These are phyloP conservation scores for Populus hybrid DNA, from an alignment of 441 rosid genomes.

Conservation along the genomic window DNA sequence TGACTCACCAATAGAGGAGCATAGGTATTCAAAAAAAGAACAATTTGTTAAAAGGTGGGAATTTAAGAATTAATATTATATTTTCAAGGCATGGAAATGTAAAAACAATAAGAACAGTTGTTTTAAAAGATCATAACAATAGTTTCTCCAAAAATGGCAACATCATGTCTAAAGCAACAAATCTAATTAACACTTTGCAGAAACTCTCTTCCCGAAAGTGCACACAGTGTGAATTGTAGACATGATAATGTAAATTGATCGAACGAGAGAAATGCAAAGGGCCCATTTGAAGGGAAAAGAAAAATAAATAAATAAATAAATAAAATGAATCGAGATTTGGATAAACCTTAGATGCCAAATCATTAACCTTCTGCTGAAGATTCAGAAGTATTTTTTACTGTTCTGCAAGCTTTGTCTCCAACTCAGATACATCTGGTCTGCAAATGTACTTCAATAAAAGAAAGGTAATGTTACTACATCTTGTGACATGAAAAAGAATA, in stretches of 20 bases:
- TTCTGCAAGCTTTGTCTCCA: constrained; percentile 25
- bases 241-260: no score
- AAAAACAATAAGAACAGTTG: no score
- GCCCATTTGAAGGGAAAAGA: background rate
- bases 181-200: no score
- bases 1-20: background rate
- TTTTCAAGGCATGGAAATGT: no score
- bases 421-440: constrained; percentile 95
- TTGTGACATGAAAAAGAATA: constrained; percentile 14
- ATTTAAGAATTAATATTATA: no score
- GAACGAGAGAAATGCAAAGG: no score
- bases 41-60: no score
- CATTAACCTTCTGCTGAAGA: constrained; percentile 93
- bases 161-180: no score
- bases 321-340: constrained; percentile 15
- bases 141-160: no score
- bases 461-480: constrained; percentile 40
- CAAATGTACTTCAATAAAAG: constrained; percentile 48
- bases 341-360: constrained; percentile 91
- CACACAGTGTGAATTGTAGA: no score
- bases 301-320: background rate
- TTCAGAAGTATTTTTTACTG: constrained; percentile 81
- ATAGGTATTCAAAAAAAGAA: background rate
- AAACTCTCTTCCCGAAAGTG: no score
- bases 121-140: no score